Percentiles rank a stretch among this genome's conserved stretches.
phyloP scores from a whole-genome alignment of 2,329 filamentous ascomycete species.

The Phyllosticta ampelicida region DNA sequence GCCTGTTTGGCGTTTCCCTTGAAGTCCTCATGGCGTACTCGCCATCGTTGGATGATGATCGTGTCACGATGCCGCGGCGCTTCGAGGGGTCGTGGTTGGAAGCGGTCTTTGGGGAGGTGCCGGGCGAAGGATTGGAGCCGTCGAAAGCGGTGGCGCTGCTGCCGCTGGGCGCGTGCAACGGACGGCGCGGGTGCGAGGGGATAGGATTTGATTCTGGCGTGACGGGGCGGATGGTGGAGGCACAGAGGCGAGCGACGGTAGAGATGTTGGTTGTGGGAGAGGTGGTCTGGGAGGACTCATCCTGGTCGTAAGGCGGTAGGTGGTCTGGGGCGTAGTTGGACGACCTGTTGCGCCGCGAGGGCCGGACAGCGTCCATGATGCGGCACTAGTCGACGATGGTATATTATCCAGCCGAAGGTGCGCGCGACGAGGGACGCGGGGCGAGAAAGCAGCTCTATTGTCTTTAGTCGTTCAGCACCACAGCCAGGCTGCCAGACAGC shows the following conservation, averaged over 20 bases:
- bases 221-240: slow-evolving; percentile 50
- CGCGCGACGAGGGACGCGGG: background rate
- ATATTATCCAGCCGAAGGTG: background rate
- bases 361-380: slow-evolving; percentile 11
- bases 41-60: slow-evolving; percentile 23
- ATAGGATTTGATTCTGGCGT: slow-evolving; percentile 46
- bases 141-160: slow-evolving; percentile 15
- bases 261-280: slow-evolving; percentile 5
- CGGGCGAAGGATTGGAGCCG: slow-evolving; percentile 5
- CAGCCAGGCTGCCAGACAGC: too few relatives aligned
- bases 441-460: background rate
- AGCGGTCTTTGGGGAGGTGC: slow-evolving; percentile 8
- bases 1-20: slow-evolving; percentile 42
- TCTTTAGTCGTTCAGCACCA: background rate
- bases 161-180: slow-evolving; percentile 19
- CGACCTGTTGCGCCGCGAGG: slow-evolving; percentile 9
- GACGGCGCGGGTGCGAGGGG: slow-evolving; percentile 13
- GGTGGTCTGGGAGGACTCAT: background rate
- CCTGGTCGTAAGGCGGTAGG: slow-evolving; percentile 4
- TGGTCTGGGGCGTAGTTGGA: slow-evolving; percentile 3
- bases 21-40: slow-evolving; percentile 22
- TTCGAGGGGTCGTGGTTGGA: slow-evolving; percentile 3
- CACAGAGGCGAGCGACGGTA: slow-evolving; percentile 11
- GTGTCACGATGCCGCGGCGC: slow-evolving; percentile 16
- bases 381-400: slow-evolving; percentile 3